Conservation (phyloP, 2,329 filamentous ascomycete genomes). For the Sporothrix phasma region DNA sequence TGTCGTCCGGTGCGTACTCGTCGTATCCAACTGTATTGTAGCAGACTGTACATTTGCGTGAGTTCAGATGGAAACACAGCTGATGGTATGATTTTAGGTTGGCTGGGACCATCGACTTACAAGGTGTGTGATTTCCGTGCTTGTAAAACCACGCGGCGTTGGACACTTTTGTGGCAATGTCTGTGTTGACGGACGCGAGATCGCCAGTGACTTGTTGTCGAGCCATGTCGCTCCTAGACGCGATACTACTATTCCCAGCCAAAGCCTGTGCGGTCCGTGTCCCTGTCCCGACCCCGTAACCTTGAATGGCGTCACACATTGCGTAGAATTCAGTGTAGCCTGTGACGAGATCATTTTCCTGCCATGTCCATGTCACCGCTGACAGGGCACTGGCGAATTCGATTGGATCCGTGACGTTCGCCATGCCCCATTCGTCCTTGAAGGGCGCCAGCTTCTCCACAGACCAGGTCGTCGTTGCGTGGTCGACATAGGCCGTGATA, state of each 20-base stretch:
- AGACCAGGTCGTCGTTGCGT: conserved; percentile 33
- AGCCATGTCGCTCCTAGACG: neutral
- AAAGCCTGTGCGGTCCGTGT: too few relatives aligned
- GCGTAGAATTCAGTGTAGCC: conserved; percentile 29
- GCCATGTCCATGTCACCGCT: conserved; percentile 26
- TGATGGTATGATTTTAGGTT: neutral
- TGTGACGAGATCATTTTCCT: conserved; percentile 27
- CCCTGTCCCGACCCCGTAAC: conserved; percentile 16
- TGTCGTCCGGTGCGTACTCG: conserved; percentile 27
- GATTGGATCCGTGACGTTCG: neutral
- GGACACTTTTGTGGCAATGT: conserved; percentile 42
- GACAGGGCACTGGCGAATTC: conserved; percentile 21
- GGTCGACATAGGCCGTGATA: conserved; percentile 47
- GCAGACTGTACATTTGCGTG: neutral
- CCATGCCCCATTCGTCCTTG: conserved; percentile 4
- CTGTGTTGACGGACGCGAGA: too few relatives aligned
- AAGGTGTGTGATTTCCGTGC: conserved; percentile 33
- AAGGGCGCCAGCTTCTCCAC: neutral
- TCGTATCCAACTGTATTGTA: conserved; percentile 40
- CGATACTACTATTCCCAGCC: too few relatives aligned
- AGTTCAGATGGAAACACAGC: neutral
- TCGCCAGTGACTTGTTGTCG: too few relatives aligned
- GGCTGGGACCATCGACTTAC: conserved; percentile 27
- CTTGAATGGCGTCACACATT: conserved; percentile 31
- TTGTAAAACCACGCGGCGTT: conserved; percentile 48